phyloP scores from a whole-genome alignment of 2,329 filamentous ascomycete genomes.

The Fusarium foetens region DNA sequence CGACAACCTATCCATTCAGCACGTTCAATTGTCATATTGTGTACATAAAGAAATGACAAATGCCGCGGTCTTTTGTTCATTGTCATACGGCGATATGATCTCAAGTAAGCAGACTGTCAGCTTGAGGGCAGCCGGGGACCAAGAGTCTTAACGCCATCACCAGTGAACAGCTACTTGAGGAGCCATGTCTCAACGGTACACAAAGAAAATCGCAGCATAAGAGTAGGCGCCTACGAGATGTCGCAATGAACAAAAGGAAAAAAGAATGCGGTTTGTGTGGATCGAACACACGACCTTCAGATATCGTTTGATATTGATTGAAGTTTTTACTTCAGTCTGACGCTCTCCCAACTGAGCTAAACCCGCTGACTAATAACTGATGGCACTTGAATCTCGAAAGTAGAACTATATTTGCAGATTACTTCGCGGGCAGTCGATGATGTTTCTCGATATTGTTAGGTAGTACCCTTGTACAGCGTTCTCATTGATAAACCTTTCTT shows the following conservation, averaged over 20 bases:
- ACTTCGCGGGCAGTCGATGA: too few species aligned
- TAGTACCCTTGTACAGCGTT: too few species aligned
- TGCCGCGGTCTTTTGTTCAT: neutral
- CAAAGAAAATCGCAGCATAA: neutral
- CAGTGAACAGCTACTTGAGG: rapidly evolving
- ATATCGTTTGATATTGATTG: slow-evolving; percentile 18
- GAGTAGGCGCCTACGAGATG: neutral
- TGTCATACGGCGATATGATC: neutral
- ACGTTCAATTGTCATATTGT: neutral
- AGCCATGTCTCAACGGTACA: neutral
- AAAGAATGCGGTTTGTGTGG: slow-evolving; percentile 19
- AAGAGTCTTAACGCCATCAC: neutral
- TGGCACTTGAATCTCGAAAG: too few species aligned
- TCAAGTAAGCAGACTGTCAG: neutral
- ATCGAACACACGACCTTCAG: slow-evolving; percentile 35
- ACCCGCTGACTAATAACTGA: slow-evolving; percentile 22
- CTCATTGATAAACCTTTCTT: too few species aligned
- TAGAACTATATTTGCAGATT: too few species aligned
- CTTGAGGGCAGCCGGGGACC: neutral
- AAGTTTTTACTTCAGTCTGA: slow-evolving; percentile 31
- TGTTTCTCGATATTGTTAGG: neutral
- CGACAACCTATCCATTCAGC: neutral
- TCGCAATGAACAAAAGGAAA: rapidly evolving
- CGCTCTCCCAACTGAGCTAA: slow-evolving; percentile 36
- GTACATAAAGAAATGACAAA: neutral